Evolutionary conservation across 257 asterid genomes (phyloP).

Genomic region (Prunella vulgaris): DNA sequence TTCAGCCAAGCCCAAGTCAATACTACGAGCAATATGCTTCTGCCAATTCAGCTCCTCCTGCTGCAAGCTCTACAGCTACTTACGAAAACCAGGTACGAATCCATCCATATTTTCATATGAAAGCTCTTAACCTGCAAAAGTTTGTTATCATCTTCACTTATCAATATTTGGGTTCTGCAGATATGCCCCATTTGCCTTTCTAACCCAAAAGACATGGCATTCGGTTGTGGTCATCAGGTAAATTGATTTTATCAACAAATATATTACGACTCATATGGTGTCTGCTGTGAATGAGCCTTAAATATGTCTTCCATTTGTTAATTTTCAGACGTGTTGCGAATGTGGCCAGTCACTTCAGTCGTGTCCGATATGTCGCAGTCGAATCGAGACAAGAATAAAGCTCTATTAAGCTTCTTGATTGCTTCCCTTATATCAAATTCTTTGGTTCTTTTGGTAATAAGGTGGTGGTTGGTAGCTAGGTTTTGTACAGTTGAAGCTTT

Average conservation of each 20-base stretch:
- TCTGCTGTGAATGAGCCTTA: neutral
- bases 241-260: neutral
- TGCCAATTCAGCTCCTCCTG: constrained; percentile 37
- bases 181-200: constrained; percentile 84
- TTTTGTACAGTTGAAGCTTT: constrained; percentile 1
- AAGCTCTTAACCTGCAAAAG: neutral
- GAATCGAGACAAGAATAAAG: constrained; percentile 73
- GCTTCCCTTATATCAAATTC: constrained; percentile 10
- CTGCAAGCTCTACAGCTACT: constrained; percentile 38
- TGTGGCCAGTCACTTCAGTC: constrained; percentile 60
- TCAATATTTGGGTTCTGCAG: constrained; percentile 32
- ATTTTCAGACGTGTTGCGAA: constrained; percentile 63
- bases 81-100: constrained; percentile 62
- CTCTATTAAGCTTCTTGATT: constrained; percentile 42
- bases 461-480: constrained; percentile 12
- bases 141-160: neutral
- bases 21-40: constrained; percentile 25
- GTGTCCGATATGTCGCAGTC: constrained; percentile 79
- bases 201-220: constrained; percentile 92
- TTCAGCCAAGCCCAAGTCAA: constrained; percentile 43
- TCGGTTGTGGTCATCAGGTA: constrained; percentile 99
- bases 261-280: neutral
- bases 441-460: constrained; percentile 16
- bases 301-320: neutral
- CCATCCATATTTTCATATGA: no score